phyloP scores from a whole-genome alignment of 129 eudicot species.

The Lactuca sativa region DNA sequence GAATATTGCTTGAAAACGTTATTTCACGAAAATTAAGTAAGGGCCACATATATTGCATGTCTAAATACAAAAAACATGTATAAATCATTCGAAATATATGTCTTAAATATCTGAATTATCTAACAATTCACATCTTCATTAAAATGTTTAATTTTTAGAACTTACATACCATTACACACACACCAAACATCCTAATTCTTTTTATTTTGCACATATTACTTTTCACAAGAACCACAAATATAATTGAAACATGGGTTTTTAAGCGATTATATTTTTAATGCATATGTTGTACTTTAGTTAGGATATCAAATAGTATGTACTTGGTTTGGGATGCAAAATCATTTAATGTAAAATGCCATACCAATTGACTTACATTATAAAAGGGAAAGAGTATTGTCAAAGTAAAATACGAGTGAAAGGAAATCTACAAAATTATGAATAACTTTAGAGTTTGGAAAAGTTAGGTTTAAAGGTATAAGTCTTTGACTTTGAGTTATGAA shows the following conservation, averaged over 20 bases:
- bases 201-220: neutral
- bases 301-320: neutral
- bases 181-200: neutral
- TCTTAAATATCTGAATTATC: slow-evolving; percentile 1
- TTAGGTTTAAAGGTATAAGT: slow-evolving; percentile 28
- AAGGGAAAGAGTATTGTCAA: neutral
- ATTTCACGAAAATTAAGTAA: neutral
- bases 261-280: too few relatives aligned
- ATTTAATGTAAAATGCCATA: neutral
- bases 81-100: neutral
- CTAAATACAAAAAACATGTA: neutral
- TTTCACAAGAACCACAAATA: neutral
- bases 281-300: neutral
- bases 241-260: neutral
- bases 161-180: neutral
- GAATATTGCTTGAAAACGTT: neutral
- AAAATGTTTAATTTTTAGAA: neutral
- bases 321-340: neutral
- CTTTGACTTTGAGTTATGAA: slow-evolving; percentile 28
- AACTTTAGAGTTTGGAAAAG: slow-evolving; percentile 33
- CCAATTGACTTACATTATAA: neutral
- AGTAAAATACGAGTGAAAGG: neutral
- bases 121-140: neutral
- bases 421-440: slow-evolving; percentile 19
- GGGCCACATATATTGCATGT: slow-evolving; percentile 3